Conservation (phyloP, 1,139 yeast genomes). For the Geotrichum fermentans region DNA sequence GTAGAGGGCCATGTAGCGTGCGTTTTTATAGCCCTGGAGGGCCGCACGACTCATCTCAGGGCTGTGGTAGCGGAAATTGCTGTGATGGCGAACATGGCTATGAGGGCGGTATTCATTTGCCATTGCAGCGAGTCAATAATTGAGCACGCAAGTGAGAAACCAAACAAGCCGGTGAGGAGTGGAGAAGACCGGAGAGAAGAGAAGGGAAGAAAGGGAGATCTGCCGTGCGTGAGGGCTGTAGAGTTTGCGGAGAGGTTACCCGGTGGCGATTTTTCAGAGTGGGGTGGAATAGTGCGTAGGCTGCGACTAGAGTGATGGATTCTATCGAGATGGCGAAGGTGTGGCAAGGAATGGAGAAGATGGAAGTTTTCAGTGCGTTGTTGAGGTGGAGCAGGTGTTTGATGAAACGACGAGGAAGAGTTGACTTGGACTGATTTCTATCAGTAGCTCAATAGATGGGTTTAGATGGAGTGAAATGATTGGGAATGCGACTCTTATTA, state of each 20-base stretch:
- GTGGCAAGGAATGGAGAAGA: no score
- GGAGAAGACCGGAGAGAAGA: slow-evolving; percentile 1
- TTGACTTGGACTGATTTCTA: no score
- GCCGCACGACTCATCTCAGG: slow-evolving; percentile 14
- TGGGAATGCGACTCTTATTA: no score
- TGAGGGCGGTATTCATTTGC: slow-evolving; percentile 10
- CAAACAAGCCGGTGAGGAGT: not conserved
- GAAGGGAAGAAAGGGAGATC: slow-evolving; percentile 11
- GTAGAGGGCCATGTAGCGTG: slow-evolving; percentile 17
- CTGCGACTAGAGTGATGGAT: no score
- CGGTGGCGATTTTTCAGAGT: not conserved
- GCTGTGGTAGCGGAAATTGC: slow-evolving; percentile 11
- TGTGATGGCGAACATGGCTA: slow-evolving; percentile 8
- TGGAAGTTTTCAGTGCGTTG: no score
- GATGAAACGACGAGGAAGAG: no score
- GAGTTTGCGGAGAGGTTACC: slow-evolving; percentile 2
- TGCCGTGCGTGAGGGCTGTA: no score
- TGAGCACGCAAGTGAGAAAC: not conserved
- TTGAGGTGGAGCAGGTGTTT: no score
- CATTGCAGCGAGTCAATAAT: not conserved
- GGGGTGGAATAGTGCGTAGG: no score
- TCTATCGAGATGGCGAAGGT: no score
- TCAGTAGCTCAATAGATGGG: no score
- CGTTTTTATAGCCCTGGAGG: slow-evolving; percentile 11
- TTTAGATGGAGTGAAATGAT: no score